These are phyloP conservation scores for Metschnikowia chrysomelidarum DNA, from an alignment of 805 yeast genomes.

Conservation along the genomic window DNA sequence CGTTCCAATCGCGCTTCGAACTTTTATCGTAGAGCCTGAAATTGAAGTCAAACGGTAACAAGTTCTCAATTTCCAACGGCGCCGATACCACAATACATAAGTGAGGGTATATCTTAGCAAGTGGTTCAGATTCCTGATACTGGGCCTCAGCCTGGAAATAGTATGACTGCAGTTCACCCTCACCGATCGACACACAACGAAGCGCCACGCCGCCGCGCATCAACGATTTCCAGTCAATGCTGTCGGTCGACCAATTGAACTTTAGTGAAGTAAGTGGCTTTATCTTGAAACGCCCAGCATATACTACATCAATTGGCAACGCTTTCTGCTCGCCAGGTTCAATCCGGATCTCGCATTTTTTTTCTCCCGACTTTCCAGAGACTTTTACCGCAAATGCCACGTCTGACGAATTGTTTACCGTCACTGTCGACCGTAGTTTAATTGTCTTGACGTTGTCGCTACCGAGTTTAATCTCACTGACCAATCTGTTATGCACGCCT, in stretches of 20 bases:
- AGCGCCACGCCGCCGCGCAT: constrained; percentile 50
- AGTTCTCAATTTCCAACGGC: constrained; percentile 81
- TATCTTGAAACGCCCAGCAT: constrained; percentile 53
- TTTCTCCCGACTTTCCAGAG: constrained; percentile 32
- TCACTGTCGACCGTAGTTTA: constrained; percentile 72
- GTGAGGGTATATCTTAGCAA: constrained; percentile 78
- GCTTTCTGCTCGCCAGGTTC: constrained; percentile 59
- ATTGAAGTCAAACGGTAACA: constrained; percentile 76
- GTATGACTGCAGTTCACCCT: constrained; percentile 45
- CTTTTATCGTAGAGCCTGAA: constrained; percentile 78
- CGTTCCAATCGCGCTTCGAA: constrained; percentile 63
- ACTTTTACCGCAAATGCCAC: constrained; percentile 54
- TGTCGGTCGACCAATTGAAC: constrained; percentile 67
- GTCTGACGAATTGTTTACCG: constrained; percentile 57
- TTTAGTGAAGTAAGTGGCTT: constrained; percentile 58
- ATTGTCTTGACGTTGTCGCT: constrained; percentile 79
- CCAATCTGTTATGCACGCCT: constrained; percentile 69
- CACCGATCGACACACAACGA: constrained; percentile 51
- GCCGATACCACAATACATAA: constrained; percentile 75
- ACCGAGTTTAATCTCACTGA: constrained; percentile 66
- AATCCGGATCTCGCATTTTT: constrained; percentile 34
- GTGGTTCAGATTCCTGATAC: constrained; percentile 63
- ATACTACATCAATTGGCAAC: constrained; percentile 71
- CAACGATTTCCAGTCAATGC: constrained; percentile 64
- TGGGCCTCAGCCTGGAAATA: constrained; percentile 73